phyloP scores from a whole-genome alignment of 148 eudicot genomes.

The Rhododendron williamsianum region DNA sequence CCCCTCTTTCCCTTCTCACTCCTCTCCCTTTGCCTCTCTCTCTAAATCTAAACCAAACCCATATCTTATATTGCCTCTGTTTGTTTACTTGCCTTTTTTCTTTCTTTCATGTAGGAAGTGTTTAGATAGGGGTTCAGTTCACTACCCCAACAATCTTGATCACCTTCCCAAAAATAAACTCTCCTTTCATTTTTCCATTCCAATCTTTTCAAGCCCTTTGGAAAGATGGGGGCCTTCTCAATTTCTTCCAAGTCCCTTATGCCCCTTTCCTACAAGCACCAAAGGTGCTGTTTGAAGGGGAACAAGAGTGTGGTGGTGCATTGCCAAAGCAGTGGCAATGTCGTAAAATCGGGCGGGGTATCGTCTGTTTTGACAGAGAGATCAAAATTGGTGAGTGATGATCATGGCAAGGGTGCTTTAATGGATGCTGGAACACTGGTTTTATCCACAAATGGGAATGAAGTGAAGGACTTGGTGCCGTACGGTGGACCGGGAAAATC shows the following conservation, averaged over 20 bases:
- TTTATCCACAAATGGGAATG: conserved; percentile 49
- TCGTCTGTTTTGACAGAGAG: conserved; percentile 59
- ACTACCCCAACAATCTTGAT: conserved; percentile 23
- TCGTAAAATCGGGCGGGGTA: conserved; percentile 32
- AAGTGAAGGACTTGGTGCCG: conserved; percentile 45
- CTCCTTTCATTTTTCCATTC: conserved; percentile 17
- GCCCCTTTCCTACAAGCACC: conserved; percentile 8
- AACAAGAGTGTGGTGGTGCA: conserved; percentile 26
- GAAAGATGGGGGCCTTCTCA: conserved; percentile 82
- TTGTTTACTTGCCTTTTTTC: conserved; percentile 29
- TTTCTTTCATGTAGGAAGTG: conserved; percentile 29
- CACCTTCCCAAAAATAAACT: conserved; percentile 26
- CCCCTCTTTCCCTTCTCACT: conserved; percentile 24
- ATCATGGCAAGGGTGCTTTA: conserved; percentile 29
- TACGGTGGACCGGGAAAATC: conserved; percentile 25
- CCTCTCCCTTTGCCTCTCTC: conserved; percentile 18
- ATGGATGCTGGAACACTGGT: conserved; percentile 48
- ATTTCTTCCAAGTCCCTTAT: conserved; percentile 34
- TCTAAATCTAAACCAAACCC: conserved; percentile 44
- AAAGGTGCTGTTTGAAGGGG: conserved; percentile 23
- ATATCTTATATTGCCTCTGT: conserved; percentile 49
- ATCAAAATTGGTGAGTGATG: conserved; percentile 30
- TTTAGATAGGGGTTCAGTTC: conserved; percentile 48
- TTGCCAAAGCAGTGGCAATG: conserved; percentile 56
- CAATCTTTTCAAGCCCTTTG: conserved; percentile 20